Conservation (phyloP, 805 yeast species). For the Yarrowia divulgata region DNA sequence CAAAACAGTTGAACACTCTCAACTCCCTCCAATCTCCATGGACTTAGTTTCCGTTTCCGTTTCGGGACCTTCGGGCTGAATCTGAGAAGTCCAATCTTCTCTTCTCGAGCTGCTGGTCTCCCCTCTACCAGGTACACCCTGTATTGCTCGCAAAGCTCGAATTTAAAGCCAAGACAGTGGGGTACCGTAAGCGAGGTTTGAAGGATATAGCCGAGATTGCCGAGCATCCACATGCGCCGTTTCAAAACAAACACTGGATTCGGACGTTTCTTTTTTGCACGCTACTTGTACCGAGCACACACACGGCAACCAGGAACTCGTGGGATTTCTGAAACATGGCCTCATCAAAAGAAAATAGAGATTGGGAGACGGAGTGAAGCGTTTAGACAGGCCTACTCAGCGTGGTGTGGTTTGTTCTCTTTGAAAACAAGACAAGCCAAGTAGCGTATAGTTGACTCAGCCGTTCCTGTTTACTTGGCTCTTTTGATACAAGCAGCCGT, state of each 20-base stretch:
- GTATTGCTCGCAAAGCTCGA: slow-evolving; percentile 3
- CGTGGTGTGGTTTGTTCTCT: too few species aligned
- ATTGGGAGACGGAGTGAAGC: too few species aligned
- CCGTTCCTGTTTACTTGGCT: neutral
- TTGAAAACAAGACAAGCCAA: too few species aligned
- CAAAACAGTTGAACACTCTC: too few species aligned
- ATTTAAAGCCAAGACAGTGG: slow-evolving; percentile 33
- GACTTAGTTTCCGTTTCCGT: slow-evolving; percentile 4
- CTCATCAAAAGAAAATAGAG: neutral
- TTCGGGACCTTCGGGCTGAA: neutral
- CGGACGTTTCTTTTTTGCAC: neutral
- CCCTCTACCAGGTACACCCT: neutral
- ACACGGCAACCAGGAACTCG: slow-evolving; percentile 12
- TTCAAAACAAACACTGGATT: slow-evolving; percentile 16
- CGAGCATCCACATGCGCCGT: slow-evolving; percentile 20
- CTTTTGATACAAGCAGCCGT: neutral
- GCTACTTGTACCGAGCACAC: neutral
- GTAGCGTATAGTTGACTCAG: neutral
- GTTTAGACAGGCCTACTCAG: too few species aligned
- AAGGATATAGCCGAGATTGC: slow-evolving; percentile 29
- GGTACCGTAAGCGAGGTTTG: slow-evolving; percentile 26
- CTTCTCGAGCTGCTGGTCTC: neutral
- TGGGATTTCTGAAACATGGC: slow-evolving; percentile 13
- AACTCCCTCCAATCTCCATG: neutral
- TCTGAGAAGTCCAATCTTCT: too few species aligned